Base-by-base conservation (phyloP, 1,284 basidiomycete genomes). In the Mycena sp. region DNA sequence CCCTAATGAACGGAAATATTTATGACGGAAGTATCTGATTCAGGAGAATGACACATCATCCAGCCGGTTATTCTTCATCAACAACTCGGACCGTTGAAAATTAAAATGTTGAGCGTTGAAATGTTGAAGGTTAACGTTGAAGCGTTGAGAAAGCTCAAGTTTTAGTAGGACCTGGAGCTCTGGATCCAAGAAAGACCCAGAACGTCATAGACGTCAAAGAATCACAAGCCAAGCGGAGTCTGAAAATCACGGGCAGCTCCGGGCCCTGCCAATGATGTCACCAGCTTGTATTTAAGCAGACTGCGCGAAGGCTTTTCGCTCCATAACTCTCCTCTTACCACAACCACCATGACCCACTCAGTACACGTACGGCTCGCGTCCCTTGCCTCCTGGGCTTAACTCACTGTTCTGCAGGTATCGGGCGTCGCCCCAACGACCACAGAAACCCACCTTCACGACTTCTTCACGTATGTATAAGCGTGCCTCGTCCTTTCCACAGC, bases 391-490 rank as follows among this genome's bases (percentile, higher is more conserved):
- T 26, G 16, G n/a, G 1, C 2, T 30, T 38, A 48, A 21, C n/a
- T 29, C 9, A 4, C 54, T 40, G 17, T 14, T 23, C 29, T 51
- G 37, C 64, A 92, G 90, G 90, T 94, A 49, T 82, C 89, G 11
- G 83, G 83, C 53, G 84, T 94, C 70, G 74, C 87, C 16, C 72
- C 86, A 1, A 74, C 76, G 25, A 94, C 92, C 25, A 86, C 83
- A 21, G 75, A 91, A 71, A 72, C 79, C 23, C 83, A 88, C 54
- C 81, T 95, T 51, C 76, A 84, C 66, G 88, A 93, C 68, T 94
- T 92, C 78, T 93, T 94, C 81, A 85, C 87, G 91, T 92, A 80
- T 65, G 83, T 35, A 35, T 35, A 35, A n/a, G n/a, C 79, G 32
- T 41, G 16, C 30, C 40, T n/a, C 29, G 49, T 30, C 44, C 59